Conservation (phyloP, 1,284 basidiomycete genomes). For the Athelia psychrophila region DNA sequence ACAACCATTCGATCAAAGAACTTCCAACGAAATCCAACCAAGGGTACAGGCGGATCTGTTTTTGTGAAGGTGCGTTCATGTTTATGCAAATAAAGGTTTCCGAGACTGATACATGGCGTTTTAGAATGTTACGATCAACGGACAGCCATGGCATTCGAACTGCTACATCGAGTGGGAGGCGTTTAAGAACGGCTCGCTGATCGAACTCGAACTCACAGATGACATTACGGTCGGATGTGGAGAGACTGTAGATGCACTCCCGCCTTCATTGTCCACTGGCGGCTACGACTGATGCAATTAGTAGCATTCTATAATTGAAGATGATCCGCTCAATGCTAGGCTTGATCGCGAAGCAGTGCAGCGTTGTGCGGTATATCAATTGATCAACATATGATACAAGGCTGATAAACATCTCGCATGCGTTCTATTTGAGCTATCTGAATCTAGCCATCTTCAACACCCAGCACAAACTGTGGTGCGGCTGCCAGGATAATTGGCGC, state of each 20-base stretch:
- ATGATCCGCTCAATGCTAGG: too few relatives aligned
- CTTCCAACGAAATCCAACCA: conserved; percentile 49
- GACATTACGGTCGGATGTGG: conserved; percentile 52
- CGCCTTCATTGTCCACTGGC: conserved; percentile 60
- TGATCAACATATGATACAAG: not conserved
- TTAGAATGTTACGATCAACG: conserved; percentile 55
- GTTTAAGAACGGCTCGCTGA: conserved; percentile 46
- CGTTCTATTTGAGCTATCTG: not conserved
- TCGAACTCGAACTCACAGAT: conserved; percentile 49
- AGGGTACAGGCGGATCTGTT: conserved; percentile 49
- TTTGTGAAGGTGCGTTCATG: conserved; percentile 46
- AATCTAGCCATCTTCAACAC: not conserved
- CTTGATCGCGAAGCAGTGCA: too few relatives aligned
- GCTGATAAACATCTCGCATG: not conserved
- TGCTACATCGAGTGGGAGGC: conserved; percentile 64
- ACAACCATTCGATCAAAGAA: conserved; percentile 51
- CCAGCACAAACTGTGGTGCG: not conserved
- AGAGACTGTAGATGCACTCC: conserved; percentile 38
- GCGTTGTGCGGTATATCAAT: not conserved
- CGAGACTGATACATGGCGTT: not conserved
- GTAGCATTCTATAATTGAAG: not conserved
- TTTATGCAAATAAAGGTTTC: not conserved
- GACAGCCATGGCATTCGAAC: conserved; percentile 52
- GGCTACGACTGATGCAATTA: conserved; percentile 20
- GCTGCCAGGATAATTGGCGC: too few relatives aligned